Conservation (phyloP, 139 green algal genomes). For the Chlamydomonas eustigma region DNA sequence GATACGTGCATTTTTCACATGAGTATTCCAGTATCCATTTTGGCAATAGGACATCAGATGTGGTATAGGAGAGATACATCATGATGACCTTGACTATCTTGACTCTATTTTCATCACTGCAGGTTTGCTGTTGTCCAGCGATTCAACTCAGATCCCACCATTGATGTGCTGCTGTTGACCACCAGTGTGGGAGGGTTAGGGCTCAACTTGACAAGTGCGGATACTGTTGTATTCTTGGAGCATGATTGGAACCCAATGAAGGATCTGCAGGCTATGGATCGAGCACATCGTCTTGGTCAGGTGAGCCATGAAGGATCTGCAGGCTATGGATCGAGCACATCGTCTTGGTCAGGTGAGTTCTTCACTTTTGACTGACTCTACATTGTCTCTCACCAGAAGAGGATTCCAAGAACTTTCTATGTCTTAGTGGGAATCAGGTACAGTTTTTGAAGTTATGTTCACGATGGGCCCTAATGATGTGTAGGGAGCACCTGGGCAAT, state of each 20-base stretch:
- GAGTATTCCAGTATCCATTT: too few relatives aligned
- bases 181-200: constrained; percentile 89
- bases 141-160: constrained; percentile 97
- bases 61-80: too few relatives aligned
- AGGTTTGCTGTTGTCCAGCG: constrained; percentile 75
- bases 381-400: too few relatives aligned
- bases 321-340: constrained; percentile 97
- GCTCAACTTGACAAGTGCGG: constrained; percentile 93
- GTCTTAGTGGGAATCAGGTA: too few relatives aligned
- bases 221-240: constrained; percentile 98
- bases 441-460: too few relatives aligned
- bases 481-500: too few relatives aligned
- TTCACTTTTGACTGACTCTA: too few relatives aligned
- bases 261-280: constrained; percentile 97
- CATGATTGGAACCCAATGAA: constrained; percentile 99
- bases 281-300: constrained; percentile 90
- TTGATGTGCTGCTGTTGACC: constrained; percentile 95
- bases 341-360: constrained; percentile 70
- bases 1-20: too few relatives aligned
- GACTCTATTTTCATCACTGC: background rate
- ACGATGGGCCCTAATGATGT: too few relatives aligned
- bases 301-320: constrained; percentile 21
- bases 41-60: too few relatives aligned
- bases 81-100: too few relatives aligned
- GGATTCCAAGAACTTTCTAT: too few relatives aligned